These are phyloP conservation scores for Clitopilus hobsonii DNA, from an alignment of 768 basidiomycete species.

Conservation along the genomic window DNA sequence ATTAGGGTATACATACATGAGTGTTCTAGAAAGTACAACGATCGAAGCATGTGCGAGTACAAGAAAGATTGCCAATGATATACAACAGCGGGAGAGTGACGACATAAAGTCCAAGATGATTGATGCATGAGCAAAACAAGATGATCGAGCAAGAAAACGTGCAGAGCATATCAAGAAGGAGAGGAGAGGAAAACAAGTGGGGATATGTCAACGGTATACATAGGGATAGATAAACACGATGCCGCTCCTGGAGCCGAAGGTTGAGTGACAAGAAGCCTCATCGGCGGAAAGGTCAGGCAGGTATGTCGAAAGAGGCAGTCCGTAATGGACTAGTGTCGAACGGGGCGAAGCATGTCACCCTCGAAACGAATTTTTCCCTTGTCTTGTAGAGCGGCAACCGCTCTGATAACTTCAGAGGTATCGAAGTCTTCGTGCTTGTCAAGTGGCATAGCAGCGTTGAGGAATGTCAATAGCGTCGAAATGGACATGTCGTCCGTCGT, in stretches of 20 bases:
- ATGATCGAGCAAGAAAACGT: background rate
- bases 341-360: constrained; percentile 39
- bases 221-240: background rate
- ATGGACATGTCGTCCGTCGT: constrained; percentile 64
- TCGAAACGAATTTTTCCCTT: constrained; percentile 44
- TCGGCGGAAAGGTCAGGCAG: background rate
- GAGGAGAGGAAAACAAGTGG: background rate
- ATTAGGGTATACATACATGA: background rate
- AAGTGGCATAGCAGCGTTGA: constrained; percentile 71
- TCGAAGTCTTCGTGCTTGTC: constrained; percentile 85
- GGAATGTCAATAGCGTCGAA: constrained; percentile 61
- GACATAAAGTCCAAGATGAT: background rate
- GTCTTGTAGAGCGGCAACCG: constrained; percentile 40
- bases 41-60: background rate
- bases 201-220: background rate
- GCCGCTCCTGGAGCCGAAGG: background rate
- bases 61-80: background rate
- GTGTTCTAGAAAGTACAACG: background rate
- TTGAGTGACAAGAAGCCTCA: background rate
- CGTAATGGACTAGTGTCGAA: constrained; percentile 6
- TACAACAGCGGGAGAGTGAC: background rate
- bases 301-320: too few relatives aligned
- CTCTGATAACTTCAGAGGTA: constrained; percentile 61
- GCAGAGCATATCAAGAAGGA: background rate
- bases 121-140: background rate